Conservation (phyloP, 352 stramenopile species). For the Globisporangium megalacanthum region DNA sequence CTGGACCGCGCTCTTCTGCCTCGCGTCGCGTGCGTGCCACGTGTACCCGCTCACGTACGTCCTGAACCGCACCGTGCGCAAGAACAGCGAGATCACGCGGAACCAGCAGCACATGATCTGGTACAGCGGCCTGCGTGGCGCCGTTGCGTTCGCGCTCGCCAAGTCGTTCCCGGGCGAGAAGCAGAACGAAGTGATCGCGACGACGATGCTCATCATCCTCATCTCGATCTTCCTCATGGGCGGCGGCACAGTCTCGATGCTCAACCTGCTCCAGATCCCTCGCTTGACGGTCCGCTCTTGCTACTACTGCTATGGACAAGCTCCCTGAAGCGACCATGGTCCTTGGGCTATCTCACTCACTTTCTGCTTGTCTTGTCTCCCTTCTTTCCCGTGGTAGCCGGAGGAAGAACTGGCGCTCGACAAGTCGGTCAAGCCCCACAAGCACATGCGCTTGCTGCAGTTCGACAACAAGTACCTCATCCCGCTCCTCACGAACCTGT, state of each 20-base stretch:
- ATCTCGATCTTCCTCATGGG: slow-evolving; percentile 91
- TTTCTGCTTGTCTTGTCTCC: neutral
- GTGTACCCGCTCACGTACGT: slow-evolving; percentile 86
- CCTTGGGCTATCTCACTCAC: neutral
- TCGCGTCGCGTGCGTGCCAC: slow-evolving; percentile 76
- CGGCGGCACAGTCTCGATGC: slow-evolving; percentile 82
- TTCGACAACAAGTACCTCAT: slow-evolving; percentile 88
- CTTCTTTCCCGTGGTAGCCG: slow-evolving; percentile 23
- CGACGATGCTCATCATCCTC: slow-evolving; percentile 90
- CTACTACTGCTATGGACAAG: too few species aligned
- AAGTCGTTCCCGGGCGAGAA: slow-evolving; percentile 88
- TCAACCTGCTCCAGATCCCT: slow-evolving; percentile 85
- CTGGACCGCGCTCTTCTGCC: slow-evolving; percentile 82
- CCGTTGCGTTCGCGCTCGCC: slow-evolving; percentile 90
- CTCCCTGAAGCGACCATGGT: too few species aligned
- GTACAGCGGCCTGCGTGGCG: slow-evolving; percentile 91
- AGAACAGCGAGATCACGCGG: slow-evolving; percentile 58
- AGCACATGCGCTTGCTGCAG: slow-evolving; percentile 75
- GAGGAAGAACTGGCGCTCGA: slow-evolving; percentile 72
- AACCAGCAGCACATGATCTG: slow-evolving; percentile 94
- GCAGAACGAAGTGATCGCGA: slow-evolving; percentile 82
- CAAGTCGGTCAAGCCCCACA: slow-evolving; percentile 73
- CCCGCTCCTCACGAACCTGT: slow-evolving; percentile 72
- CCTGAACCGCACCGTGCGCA: slow-evolving; percentile 43
- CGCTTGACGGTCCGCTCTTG: slow-evolving; percentile 53